Percentiles rank a stretch among this genome's conserved stretches.
These are phyloP conservation scores for Anisogramma anomala DNA, from an alignment of 2,329 filamentous ascomycete species.

Conservation along the genomic window DNA sequence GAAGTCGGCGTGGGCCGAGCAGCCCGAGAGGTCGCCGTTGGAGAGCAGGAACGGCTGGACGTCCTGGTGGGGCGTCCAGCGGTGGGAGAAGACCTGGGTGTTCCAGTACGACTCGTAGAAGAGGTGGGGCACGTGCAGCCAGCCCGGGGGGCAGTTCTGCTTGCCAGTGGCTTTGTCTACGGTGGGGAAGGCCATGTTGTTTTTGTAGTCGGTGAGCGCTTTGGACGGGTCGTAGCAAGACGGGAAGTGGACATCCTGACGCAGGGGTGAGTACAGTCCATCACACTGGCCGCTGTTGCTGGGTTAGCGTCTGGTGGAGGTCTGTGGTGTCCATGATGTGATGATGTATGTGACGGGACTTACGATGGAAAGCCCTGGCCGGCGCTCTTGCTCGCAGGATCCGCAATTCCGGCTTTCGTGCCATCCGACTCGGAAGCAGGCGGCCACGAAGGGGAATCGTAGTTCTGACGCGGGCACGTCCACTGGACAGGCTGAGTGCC, in stretches of 20 bases:
- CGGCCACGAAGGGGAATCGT: neutral
- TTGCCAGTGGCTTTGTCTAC: constrained; percentile 28
- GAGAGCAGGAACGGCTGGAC: constrained; percentile 55
- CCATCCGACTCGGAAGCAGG: constrained; percentile 45
- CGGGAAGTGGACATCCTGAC: constrained; percentile 59
- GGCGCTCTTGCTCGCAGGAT: constrained; percentile 41
- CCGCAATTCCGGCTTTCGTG: constrained; percentile 40
- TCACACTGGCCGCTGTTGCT: constrained; percentile 45
- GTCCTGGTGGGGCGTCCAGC: constrained; percentile 43
- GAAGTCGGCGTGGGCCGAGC: constrained; percentile 61
- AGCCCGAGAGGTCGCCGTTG: constrained; percentile 60
- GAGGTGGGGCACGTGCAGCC: constrained; percentile 43
- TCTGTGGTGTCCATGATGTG: neutral
- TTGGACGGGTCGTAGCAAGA: constrained; percentile 59
- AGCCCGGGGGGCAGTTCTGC: constrained; percentile 43
- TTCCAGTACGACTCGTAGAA: constrained; percentile 52
- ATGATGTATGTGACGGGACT: neutral
- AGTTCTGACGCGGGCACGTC: constrained; percentile 45
- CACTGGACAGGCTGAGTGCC: constrained; percentile 44
- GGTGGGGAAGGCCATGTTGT: constrained; percentile 56
- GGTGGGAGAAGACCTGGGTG: constrained; percentile 38
- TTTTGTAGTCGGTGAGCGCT: constrained; percentile 47
- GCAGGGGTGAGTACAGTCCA: constrained; percentile 46
- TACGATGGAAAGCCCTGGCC: constrained; percentile 55
- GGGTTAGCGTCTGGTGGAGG: neutral